A percentile compares a stretch with the other conserved stretches of the same genome.
Evolutionary conservation across 495 filamentous ascomycete species (phyloP).

Genomic region (Penicillium turbatum): DNA sequence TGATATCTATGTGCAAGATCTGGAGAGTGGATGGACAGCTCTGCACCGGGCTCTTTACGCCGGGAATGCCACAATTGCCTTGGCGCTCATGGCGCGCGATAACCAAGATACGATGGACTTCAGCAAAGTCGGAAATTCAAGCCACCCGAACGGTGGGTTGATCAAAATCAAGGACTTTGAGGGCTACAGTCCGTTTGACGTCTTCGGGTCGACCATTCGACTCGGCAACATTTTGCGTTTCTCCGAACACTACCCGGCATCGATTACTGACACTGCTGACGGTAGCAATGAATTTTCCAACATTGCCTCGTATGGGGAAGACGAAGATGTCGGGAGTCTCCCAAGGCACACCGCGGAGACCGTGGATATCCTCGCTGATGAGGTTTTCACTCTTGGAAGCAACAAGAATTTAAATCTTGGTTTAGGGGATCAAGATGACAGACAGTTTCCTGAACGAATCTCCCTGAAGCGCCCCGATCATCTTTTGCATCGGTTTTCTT

Average conservation of each 20-base stretch:
- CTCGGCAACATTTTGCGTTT: constrained; percentile 46
- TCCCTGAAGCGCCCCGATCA: constrained; percentile 74
- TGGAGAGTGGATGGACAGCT: constrained; percentile 93
- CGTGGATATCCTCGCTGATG: constrained; percentile 61
- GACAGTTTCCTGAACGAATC: constrained; percentile 86
- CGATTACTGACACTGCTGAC: constrained; percentile 15
- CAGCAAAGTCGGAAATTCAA: constrained; percentile 41
- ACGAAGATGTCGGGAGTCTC: constrained; percentile 20
- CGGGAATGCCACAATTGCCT: constrained; percentile 84
- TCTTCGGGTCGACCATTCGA: constrained; percentile 79
- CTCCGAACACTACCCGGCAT: constrained; percentile 19
- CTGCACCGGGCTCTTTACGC: constrained; percentile 89
- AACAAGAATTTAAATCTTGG: constrained; percentile 93
- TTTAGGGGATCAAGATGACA: constrained; percentile 87
- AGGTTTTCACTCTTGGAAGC: constrained; percentile 88
- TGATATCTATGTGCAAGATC: constrained; percentile 81
- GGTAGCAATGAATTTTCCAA: constrained; percentile 36
- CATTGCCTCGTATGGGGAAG: constrained; percentile 36
- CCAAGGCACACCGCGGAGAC: constrained; percentile 30
- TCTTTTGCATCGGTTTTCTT: constrained; percentile 64
- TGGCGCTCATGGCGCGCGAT: constrained; percentile 73
- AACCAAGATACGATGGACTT: constrained; percentile 56
- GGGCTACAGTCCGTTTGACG: constrained; percentile 89
- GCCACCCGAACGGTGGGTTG: constrained; percentile 53
- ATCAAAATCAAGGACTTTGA: constrained; percentile 96